These are phyloP conservation scores for Cryphonectria nitschkei DNA, from an alignment of 2,329 filamentous ascomycete genomes.

Conservation along the genomic window DNA sequence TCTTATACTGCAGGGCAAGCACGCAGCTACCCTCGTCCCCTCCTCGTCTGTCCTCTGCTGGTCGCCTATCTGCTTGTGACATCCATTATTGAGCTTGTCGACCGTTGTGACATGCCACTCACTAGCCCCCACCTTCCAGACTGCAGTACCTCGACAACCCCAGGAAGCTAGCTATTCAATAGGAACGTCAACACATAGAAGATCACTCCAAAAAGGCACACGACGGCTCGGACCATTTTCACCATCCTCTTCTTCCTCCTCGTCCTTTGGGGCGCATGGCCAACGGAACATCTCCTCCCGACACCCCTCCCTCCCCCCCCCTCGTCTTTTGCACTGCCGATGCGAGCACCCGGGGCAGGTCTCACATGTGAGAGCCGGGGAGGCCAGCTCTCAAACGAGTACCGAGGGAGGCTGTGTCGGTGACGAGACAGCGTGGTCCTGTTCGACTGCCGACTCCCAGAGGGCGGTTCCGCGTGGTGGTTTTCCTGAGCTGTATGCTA, in stretches of 20 bases:
- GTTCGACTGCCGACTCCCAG: constrained; percentile 7
- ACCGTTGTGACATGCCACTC: not conserved
- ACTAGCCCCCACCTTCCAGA: not conserved
- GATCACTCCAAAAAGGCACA: not conserved
- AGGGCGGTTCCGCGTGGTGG: constrained; percentile 6
- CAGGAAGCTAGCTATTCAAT: not conserved
- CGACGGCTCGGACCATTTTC: not conserved
- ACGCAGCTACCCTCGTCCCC: not conserved
- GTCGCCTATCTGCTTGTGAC: not conserved
- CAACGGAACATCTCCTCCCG: not conserved
- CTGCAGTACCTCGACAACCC: not conserved
- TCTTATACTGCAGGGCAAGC: not conserved
- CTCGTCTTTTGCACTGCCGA: constrained; percentile 12
- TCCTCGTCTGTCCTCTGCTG: not conserved
- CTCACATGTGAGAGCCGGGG: constrained; percentile 13
- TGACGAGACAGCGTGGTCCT: not conserved
- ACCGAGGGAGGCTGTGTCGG: constrained; percentile 8
- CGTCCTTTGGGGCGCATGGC: not conserved
- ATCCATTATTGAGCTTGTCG: not conserved
- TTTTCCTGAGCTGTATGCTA: not conserved
- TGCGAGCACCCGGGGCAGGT: constrained; percentile 20
- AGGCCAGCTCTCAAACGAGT: not conserved
- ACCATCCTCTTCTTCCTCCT: not conserved
- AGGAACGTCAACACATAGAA: not conserved
- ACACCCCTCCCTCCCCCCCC: not conserved